Evolutionary conservation across 495 filamentous ascomycete genomes (phyloP).

Genomic region (Neurospora sp.): DNA sequence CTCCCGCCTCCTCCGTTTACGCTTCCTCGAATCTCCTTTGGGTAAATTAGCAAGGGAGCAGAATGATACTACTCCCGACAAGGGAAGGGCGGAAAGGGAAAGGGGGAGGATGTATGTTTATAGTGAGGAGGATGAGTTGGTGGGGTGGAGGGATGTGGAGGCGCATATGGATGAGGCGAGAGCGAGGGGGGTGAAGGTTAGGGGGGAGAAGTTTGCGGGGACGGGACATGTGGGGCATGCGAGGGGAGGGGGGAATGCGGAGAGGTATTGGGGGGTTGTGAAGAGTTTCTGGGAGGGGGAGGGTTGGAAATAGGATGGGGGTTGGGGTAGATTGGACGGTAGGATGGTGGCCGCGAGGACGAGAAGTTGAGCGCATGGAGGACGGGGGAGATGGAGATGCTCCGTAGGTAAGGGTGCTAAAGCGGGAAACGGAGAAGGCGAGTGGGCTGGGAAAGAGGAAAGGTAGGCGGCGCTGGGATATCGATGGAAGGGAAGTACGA

Average conservation of each 20-base stretch:
- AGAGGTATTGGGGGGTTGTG: constrained; percentile 33
- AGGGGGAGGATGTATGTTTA: constrained; percentile 34
- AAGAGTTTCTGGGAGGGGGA: constrained; percentile 27
- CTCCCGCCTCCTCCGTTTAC: not conserved
- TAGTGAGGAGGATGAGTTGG: constrained; percentile 26
- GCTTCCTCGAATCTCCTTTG: constrained; percentile 16
- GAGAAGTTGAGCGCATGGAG: too few species aligned
- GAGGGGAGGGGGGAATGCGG: constrained; percentile 16
- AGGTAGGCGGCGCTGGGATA: not conserved
- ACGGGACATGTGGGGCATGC: constrained; percentile 35
- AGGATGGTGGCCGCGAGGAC: rapidly evolving
- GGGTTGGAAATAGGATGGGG: not conserved
- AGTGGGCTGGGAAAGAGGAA: not conserved
- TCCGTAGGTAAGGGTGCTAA: too few species aligned
- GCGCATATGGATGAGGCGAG: constrained; percentile 25
- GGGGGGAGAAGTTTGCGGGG: constrained; percentile 25
- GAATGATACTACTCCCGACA: constrained; percentile 10
- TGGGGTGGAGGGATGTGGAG: constrained; percentile 31
- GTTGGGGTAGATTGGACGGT: not conserved
- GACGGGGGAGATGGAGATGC: not conserved
- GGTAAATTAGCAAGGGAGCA: constrained; percentile 14
- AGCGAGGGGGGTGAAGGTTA: constrained; percentile 19
- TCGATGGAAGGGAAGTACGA: not conserved
- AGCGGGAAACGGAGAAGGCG: too few species aligned
- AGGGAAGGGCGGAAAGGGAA: constrained; percentile 16